Conservation (phyloP, 2,329 filamentous ascomycete genomes). For the Atkinsonella hypoxylon region DNA sequence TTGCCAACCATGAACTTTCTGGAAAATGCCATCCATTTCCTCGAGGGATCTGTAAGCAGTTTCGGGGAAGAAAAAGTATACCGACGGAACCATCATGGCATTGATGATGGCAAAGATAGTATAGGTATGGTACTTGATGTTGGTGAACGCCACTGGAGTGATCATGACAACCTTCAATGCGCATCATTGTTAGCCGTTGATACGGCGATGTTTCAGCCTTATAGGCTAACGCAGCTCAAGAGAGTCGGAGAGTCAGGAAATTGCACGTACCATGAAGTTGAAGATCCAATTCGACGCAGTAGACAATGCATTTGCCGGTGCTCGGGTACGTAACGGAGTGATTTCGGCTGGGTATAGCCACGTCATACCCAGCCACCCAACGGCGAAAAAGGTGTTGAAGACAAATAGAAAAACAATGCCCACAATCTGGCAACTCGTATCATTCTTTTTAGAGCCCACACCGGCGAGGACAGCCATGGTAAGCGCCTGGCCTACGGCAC, state of each 20-base stretch:
- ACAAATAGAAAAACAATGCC: conserved; percentile 56
- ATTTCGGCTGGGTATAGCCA: conserved; percentile 59
- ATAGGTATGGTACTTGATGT: conserved; percentile 48
- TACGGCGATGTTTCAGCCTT: too few relatives aligned
- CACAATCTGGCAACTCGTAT: conserved; percentile 40
- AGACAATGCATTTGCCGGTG: conserved; percentile 44
- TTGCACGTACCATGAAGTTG: conserved; percentile 38
- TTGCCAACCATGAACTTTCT: conserved; percentile 35
- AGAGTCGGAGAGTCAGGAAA: too few relatives aligned
- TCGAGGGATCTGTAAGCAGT: conserved; percentile 52
- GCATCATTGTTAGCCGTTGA: neutral
- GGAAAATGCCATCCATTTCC: conserved; percentile 55
- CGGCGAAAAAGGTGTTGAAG: conserved; percentile 45
- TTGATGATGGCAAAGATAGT: conserved; percentile 57
- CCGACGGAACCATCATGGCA: conserved; percentile 41
- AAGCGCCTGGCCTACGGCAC: conserved; percentile 47
- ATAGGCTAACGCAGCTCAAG: neutral
- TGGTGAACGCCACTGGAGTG: conserved; percentile 45
- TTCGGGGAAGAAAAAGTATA: conserved; percentile 54
- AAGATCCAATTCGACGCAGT: conserved; percentile 49
- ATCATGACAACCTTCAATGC: conserved; percentile 43
- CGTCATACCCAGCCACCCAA: conserved; percentile 46
- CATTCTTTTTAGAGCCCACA: conserved; percentile 38
- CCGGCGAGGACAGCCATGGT: conserved; percentile 52
- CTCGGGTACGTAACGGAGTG: conserved; percentile 54